Base-by-base conservation (phyloP, 2,329 filamentous ascomycete genomes). In the Epicoccum nigrum region DNA sequence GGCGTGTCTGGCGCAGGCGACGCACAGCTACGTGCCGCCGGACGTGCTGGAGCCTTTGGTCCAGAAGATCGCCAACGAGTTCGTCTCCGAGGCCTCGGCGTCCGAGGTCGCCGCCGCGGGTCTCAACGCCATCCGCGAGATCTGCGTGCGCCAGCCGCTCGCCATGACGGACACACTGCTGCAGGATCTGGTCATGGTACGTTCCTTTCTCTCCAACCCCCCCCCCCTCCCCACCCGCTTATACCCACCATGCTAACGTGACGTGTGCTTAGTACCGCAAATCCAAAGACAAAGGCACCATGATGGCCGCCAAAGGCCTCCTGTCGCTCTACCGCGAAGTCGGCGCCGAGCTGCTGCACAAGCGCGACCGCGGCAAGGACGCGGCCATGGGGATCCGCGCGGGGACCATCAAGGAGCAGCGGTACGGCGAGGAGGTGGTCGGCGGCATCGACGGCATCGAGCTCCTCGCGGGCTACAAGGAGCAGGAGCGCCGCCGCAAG, bases 221-320 rank as follows among this genome's bases (percentile, higher is more conserved):
- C 4, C 28, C 28, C 23, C 23, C 23, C 23, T 11, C 23, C 8
- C 6, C 7, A 4, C 16, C 8, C 7, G 2, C 6, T 15, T 9
- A 39, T 7, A 11, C 16, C 9, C 5, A 5, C 7, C 19, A 17
- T 7, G 5, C 15, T 13, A 28, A 30, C 7, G 52, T 63, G 42
- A 63, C 52, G 15, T 6, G n/a, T 15, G 12, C 4, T 2, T 34
- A 64, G 60, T 97, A 99, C 76, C 85, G 90, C 54, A 96, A 95
- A 79, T 96, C 90, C 70, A 99, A 99, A 71, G 94, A 99, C 70
- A 99, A 97, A 79, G 92, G 93, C 53, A 90, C 94, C n/a, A 92
- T 96, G 84, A 97, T 99, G 94, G 94, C 94, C 7, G 92, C 93
- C 12, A 93, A 94, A 72, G 93, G 94, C 58, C 79, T 99, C 6